Evolutionary conservation across 768 basidiomycete species (phyloP), one percentile per base, ranked within the genome.

Genomic region (Coprinellus micaceus): DNA sequence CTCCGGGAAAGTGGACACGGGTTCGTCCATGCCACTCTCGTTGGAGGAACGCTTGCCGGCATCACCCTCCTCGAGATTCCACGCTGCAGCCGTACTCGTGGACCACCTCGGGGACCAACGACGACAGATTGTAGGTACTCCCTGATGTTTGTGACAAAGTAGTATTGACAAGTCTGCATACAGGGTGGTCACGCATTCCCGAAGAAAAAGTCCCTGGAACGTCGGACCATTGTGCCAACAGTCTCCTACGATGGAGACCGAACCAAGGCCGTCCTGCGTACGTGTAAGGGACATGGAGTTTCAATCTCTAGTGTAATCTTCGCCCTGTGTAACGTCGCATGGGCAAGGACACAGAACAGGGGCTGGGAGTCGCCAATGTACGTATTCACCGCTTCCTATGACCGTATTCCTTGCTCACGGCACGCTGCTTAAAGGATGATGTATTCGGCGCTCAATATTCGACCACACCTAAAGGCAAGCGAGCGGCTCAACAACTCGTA

Each of bases 391-490:
- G 25, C 41, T 25, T 21, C 25, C 9, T 40, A 45, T n/a, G 21
- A 50, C n/a, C 19, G 22, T 22, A 28, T 9, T 21, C 26, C 22
- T 29, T 26, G 30, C 22, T 22, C 33, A 13, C 41, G 24, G 43
- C 24, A 22, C 60, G 53, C 45, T 2, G 30, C 12, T n/a, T n/a
- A 19, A 56, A 86, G 84, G 54, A 82, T 93, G 83, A 85, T 94
- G 82, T 94, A 94, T 68, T 89, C 89, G 7, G 90, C 92, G 12
- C 74, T 92, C 48, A 94, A 93, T 69, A 72, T 92, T 37, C 82
- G 91, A 2, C 83, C 86, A 4, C 79, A 82, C 64, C 71, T 84
- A 39, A 62, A 72, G 39, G 71, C 71, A 25, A 71, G 74, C 53
- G 75, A 73, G 50, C 64, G 75, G 2, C 64, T 74, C 19, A 73